phyloP scores from a whole-genome alignment of 1,284 basidiomycete genomes.

The Ustilago tritici region DNA sequence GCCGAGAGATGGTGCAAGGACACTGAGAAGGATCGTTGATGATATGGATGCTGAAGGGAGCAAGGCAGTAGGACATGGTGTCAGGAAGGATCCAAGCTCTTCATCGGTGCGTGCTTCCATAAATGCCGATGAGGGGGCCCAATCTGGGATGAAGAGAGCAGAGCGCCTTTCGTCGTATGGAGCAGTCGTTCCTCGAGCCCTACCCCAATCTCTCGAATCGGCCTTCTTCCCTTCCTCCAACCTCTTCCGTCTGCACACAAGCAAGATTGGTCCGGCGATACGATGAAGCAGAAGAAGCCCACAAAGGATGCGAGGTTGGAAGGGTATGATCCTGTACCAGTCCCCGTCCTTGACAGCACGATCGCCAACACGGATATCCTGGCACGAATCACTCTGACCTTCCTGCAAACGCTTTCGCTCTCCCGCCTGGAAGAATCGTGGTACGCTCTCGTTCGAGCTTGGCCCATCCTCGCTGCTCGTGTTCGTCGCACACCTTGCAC shows the following conservation, averaged over 20 bases:
- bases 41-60: too few species aligned
- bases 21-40: too few species aligned
- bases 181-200: too few species aligned
- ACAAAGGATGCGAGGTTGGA: background rate
- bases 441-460: constrained; percentile 24
- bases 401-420: constrained; percentile 11
- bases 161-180: too few species aligned
- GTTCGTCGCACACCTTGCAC: constrained; percentile 20
- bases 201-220: background rate
- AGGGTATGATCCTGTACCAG: constrained; percentile 13
- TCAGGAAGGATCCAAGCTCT: too few species aligned
- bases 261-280: too few species aligned
- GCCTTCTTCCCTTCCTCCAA: background rate
- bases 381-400: constrained; percentile 26
- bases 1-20: too few species aligned
- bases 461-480: constrained; percentile 34
- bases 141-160: too few species aligned
- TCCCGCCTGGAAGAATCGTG: constrained; percentile 15
- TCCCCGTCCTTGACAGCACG: constrained; percentile 22
- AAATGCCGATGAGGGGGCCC: too few species aligned
- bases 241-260: background rate
- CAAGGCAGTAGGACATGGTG: too few species aligned
- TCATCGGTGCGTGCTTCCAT: too few species aligned
- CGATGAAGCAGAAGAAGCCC: background rate
- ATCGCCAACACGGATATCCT: constrained; percentile 30